Conservation (phyloP, 208 protist species). For the Leishmania martiniquensis region DNA sequence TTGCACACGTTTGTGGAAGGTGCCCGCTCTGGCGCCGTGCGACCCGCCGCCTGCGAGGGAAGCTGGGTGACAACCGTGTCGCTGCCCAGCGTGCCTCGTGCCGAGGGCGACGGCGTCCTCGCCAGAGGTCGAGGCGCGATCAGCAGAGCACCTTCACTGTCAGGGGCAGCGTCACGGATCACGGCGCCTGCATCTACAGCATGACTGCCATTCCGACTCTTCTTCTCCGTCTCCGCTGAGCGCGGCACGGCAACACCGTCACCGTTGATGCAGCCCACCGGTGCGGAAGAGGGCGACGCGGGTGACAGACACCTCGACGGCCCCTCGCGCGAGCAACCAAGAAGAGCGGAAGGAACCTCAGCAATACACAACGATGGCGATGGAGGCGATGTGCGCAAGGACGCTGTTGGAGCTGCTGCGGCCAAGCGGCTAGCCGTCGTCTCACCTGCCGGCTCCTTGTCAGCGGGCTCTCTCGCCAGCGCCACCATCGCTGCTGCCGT, state of each 20-base stretch:
- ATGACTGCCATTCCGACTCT: not conserved
- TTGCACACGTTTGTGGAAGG: not conserved
- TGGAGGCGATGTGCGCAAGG: not conserved
- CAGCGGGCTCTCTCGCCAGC: not conserved
- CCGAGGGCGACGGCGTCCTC: not conserved
- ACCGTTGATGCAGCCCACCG: not conserved
- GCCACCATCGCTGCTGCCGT: not conserved
- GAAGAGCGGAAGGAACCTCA: not conserved
- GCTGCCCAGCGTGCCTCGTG: no score
- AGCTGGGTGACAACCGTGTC: not conserved
- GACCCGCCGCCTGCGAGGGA: not conserved
- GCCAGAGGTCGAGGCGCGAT: not conserved
- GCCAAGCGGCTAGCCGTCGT: not conserved
- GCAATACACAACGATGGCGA: not conserved
- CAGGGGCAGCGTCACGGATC: not conserved
- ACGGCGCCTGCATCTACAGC: not conserved
- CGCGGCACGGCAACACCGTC: not conserved
- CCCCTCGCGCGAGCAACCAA: not conserved
- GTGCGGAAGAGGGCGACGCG: not conserved
- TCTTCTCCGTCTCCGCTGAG: not conserved
- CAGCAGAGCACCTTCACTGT: not conserved
- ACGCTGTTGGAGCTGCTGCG: not conserved
- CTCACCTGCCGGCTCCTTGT: not conserved
- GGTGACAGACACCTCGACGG: not conserved
- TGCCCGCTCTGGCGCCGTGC: not conserved